Evolutionary conservation across 2,329 filamentous ascomycete genomes (phyloP).

Genomic region (Colletotrichum gloeosporioides): DNA sequence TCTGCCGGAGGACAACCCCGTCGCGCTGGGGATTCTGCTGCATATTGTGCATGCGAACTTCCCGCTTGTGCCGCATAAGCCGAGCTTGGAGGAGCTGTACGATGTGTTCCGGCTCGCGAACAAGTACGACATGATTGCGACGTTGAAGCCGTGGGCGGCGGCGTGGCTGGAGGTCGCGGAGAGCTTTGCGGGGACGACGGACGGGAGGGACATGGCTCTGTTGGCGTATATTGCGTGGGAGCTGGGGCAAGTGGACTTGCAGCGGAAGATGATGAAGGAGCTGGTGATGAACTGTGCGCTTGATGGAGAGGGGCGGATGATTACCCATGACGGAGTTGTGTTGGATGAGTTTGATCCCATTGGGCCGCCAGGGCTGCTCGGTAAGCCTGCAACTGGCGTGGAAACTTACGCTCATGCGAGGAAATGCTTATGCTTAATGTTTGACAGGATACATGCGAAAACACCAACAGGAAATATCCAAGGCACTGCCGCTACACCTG

Average conservation of each 20-base stretch:
- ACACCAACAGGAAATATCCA: not conserved
- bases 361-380: not conserved
- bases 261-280: not conserved
- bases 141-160: not conserved
- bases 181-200: not conserved
- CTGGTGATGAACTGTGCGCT: not conserved
- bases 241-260: not conserved
- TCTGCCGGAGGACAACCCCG: not conserved
- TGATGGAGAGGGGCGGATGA: not conserved
- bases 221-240: not conserved
- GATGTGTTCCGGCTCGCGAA: not conserved
- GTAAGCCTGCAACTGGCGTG: not conserved
- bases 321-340: not conserved
- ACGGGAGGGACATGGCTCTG: not conserved
- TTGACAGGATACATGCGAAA: not conserved
- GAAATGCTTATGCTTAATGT: fast-evolving
- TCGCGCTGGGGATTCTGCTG: not conserved
- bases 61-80: not conserved
- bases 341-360: not conserved
- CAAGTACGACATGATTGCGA: constrained; percentile 11
- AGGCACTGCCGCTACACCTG: not conserved
- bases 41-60: constrained; percentile 3
- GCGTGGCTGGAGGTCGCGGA: not conserved
- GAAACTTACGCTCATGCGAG: fast-evolving
- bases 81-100: not conserved